These are phyloP conservation scores for Crithidia mellificae DNA, from an alignment of 208 protist genomes.

Conservation along the genomic window DNA sequence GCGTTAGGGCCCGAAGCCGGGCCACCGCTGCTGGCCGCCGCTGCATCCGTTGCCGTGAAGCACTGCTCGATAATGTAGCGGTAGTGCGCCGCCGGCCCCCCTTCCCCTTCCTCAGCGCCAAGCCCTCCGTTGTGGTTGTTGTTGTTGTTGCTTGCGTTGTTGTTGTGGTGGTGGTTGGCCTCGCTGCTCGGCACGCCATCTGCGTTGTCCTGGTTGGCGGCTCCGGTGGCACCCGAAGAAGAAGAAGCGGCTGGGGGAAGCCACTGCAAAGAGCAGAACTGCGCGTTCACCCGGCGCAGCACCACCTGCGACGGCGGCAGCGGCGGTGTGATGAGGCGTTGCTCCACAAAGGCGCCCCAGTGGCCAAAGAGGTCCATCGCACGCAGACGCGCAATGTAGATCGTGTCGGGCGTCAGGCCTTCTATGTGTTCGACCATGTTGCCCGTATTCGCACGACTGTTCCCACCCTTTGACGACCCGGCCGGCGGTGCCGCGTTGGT, in stretches of 20 bases:
- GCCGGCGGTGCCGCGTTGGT: background rate
- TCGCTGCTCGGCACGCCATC: background rate
- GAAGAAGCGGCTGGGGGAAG: conserved; percentile 33
- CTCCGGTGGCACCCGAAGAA: background rate
- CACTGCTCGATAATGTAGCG: conserved; percentile 82
- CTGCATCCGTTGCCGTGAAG: conserved; percentile 9
- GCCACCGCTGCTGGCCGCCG: background rate
- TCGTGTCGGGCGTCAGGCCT: conserved; percentile 55
- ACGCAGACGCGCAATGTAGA: conserved; percentile 67
- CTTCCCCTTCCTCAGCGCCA: background rate
- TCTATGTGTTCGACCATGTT: conserved; percentile 29
- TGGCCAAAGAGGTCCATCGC: conserved; percentile 73
- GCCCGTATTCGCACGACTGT: conserved; percentile 2
- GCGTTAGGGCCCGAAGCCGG: background rate
- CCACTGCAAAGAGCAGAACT: conserved; percentile 86
- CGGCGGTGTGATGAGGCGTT: conserved; percentile 72
- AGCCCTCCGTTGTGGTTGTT: no score
- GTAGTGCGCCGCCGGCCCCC: conserved; percentile 35
- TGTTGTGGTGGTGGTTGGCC: background rate
- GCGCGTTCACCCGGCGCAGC: conserved; percentile 76
- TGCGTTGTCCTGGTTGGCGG: background rate
- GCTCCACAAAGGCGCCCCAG: conserved; percentile 78
- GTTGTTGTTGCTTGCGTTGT: background rate
- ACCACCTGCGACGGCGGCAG: conserved; percentile 58
- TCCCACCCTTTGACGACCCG: background rate